Conservation (phyloP, 2,329 filamentous ascomycete genomes). For the Blastomyces silverae region DNA sequence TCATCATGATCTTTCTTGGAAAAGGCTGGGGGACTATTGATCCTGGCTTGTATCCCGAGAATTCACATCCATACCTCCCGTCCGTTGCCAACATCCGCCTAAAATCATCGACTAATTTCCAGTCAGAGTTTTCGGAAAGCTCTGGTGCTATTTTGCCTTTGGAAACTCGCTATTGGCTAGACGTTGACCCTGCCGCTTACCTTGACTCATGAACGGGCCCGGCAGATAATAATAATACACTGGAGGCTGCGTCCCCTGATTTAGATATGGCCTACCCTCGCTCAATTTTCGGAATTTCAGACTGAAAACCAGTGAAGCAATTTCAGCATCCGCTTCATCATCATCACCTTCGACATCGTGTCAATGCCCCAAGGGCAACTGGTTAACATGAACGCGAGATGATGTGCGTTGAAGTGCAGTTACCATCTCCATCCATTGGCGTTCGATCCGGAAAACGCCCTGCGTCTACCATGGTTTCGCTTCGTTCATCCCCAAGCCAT, state of each 20-base stretch:
- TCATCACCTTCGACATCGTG: background rate
- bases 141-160: background rate
- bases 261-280: background rate
- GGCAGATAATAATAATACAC: too few relatives aligned
- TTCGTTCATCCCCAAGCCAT: background rate
- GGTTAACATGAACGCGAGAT: background rate
- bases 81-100: conserved; percentile 6
- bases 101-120: background rate
- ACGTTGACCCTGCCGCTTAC: conserved; percentile 3
- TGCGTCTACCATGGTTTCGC: background rate
- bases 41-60: conserved; percentile 23
- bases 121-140: background rate
- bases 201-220: conserved; percentile 3
- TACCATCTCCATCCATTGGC: background rate
- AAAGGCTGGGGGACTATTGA: conserved; percentile 24
- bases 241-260: too few relatives aligned
- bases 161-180: conserved; percentile 1
- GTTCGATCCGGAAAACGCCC: background rate
- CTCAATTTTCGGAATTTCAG: background rate
- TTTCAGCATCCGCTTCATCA: background rate
- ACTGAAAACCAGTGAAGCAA: background rate
- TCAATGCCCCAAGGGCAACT: background rate
- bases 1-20: conserved; percentile 31
- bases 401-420: background rate
- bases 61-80: conserved; percentile 7